Evolutionary conservation across 306 rosid genomes (phyloP).

Genomic region (Leucaena leucocephala): DNA sequence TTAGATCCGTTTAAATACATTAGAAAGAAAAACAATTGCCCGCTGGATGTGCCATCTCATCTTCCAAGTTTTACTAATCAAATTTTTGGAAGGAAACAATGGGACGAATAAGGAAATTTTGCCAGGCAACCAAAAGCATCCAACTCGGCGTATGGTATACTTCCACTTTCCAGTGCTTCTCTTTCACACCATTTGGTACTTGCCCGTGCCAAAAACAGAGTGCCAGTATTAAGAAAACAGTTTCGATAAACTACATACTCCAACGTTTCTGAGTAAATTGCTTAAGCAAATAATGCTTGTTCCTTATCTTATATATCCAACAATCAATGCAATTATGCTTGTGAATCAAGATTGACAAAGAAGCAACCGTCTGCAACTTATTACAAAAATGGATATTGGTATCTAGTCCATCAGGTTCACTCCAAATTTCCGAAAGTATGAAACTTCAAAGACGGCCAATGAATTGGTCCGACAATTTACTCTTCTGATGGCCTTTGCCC

Average conservation of each 20-base stretch:
- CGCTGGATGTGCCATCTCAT: not conserved
- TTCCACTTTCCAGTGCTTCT: not conserved
- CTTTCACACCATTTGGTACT: not conserved
- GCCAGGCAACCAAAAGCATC: not conserved
- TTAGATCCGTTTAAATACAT: not conserved
- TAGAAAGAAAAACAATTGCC: not conserved
- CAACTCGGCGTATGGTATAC: not conserved
- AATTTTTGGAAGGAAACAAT: not conserved
- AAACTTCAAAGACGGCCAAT: constrained; percentile 39
- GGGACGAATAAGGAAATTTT: not conserved
- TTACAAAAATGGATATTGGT: constrained; percentile 54
- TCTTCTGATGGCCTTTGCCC: constrained; percentile 54
- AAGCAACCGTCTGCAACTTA: constrained; percentile 47
- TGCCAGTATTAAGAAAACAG: not conserved
- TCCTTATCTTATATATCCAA: constrained; percentile 34
- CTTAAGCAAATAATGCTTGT: constrained; percentile 15
- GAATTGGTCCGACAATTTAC: constrained; percentile 32
- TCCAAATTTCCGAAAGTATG: constrained; percentile 44
- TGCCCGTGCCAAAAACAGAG: not conserved
- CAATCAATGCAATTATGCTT: constrained; percentile 39
- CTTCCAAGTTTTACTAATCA: not conserved
- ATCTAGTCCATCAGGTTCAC: constrained; percentile 45
- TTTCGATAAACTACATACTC: constrained; percentile 6
- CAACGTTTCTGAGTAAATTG: constrained; percentile 8
- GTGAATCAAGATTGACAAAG: constrained; percentile 18